Evolutionary conservation across 179 eudicot species (phyloP), one percentile per base, ranked within the genome.

Genomic region (Beta macrorhiza): DNA sequence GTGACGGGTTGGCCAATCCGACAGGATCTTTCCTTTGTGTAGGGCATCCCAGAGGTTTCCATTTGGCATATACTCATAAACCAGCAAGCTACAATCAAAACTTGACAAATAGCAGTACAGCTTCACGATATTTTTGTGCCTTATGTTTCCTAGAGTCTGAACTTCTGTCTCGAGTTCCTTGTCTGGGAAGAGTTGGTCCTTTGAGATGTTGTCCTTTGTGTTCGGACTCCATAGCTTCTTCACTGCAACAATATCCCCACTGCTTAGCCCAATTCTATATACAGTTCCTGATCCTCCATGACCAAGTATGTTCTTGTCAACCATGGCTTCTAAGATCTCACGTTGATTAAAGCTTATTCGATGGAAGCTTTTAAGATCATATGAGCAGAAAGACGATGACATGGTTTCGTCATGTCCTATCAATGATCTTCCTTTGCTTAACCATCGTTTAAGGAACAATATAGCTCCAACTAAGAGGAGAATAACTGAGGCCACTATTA

Each of bases 1-100:
- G 74, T 92, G 92, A 14, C 99, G 90, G 17, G 90, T 89, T 25
- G 95, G 91, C 99, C 99, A 95, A 86, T 90, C 91, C 77, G 93
- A 78, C 51, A 78, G 68, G 74, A 68, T 47, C 80, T 91, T 93
- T n/a, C 91, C 94, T 72, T 83, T 86, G 70, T 93, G 98, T 82
- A 95, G 90, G 19, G 93, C 92, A 84, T 95, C 97, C 97, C 98
- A 95, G 22, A 93, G 93, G 81, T 92, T 95, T 51, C 97, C 97
- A 67, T 95, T 95, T 19, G 91, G 90, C 97, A 93, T 92, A 82
- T 90, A 93, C 82, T 95, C 98, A 63, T 95, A 95, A 81, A 95
- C 95, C 88, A 95, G 78, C 85, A 95, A 87, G 78, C 87, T 91
- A 68, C 88, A 87, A 74, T 91, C 93, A 83, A 83, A 81, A 67